Conservation (phyloP, 257 asterid genomes). For the Orobanche coerulescens region DNA sequence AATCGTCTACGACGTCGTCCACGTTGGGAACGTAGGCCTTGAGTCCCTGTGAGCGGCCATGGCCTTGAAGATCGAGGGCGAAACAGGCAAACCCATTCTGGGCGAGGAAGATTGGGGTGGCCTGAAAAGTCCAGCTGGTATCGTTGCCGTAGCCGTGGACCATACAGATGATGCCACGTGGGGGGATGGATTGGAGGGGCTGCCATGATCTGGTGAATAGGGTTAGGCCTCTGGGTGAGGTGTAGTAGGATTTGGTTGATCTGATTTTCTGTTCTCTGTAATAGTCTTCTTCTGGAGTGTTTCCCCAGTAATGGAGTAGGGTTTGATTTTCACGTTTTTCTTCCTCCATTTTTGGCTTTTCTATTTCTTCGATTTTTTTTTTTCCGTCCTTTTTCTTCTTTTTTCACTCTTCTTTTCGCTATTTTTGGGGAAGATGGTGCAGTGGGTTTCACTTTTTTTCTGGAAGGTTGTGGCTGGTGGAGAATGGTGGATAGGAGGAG, state of each 20-base stretch:
- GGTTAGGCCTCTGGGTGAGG: conserved; percentile 56
- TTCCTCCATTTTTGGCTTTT: conserved; percentile 31
- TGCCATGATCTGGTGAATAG: conserved; percentile 78
- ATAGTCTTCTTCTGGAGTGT: conserved; percentile 56
- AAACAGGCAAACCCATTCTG: conserved; percentile 70
- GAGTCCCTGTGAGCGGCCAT: conserved; percentile 80
- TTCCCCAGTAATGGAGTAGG: conserved; percentile 63
- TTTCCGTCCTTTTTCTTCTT: not conserved
- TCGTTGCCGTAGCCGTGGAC: conserved; percentile 88
- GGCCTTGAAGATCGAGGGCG: conserved; percentile 89
- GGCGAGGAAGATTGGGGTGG: conserved; percentile 76
- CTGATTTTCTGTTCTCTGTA: conserved; percentile 46
- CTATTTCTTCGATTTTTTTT: not conserved
- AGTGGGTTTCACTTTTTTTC: too few relatives aligned
- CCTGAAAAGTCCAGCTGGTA: conserved; percentile 88
- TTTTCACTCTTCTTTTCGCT: too few relatives aligned
- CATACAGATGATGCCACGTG: conserved; percentile 76
- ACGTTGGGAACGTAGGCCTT: conserved; percentile 68
- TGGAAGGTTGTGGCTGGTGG: too few relatives aligned
- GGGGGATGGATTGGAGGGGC: conserved; percentile 34
- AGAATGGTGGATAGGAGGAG: too few relatives aligned
- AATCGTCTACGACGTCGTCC: conserved; percentile 54
- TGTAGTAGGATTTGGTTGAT: conserved; percentile 48
- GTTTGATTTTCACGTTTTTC: conserved; percentile 13
- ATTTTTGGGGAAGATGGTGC: too few relatives aligned